Base-by-base conservation (phyloP, 371 early-diverging fungal species). In the Mortierella sp. region DNA sequence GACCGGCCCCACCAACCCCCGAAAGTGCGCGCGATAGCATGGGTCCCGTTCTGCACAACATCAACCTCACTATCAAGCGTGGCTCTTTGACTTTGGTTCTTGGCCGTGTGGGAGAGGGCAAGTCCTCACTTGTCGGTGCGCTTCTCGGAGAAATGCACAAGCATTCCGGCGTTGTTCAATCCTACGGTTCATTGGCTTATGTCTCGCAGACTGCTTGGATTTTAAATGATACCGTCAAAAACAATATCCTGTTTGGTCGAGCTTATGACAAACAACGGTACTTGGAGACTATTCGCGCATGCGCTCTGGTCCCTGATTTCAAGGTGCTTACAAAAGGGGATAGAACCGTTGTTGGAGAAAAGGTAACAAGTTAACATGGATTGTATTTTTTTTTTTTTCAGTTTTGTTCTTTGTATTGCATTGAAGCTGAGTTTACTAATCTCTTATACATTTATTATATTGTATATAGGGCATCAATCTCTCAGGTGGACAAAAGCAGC, bases 191-290 rank as follows among this genome's bases (percentile, higher is more conserved):
- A 2, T 66, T 93, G 17, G 93, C 92, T 13, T 94, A 92, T 83
- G 92, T 92, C 19, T 85, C 93, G 12, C 94, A 94, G 60, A 86
- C 91, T 22, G 91, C 98, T 28, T 97, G 96, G 96, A 92, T 98
- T 40, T 89, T 93, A 89, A 96, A 95, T 64, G 91, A 91, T 23
- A 91, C 95, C 0, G 65, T 97, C 3, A 88, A 93, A 23, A 94
- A 96, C 53, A 97, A 97, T 76, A 93, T 97, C 70, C 72, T 94
- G 29, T 97, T 98, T 90, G 97, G 97, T 19, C 85, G 84, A 64
- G 87, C 86, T 0, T 93, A 84, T 73, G 94, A 96, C 64, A 85
- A 85, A 53, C 84, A 84, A 31, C 86, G 91, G 3, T 94, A 93
- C 70, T 57, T 82, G 26, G 66, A 85, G 12, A 87, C 88, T 1